A percentile compares a stretch with the other conserved stretches of the same genome.
phyloP scores from a whole-genome alignment of 2,329 filamentous ascomycete species.

The Nannizzia gypsea region DNA sequence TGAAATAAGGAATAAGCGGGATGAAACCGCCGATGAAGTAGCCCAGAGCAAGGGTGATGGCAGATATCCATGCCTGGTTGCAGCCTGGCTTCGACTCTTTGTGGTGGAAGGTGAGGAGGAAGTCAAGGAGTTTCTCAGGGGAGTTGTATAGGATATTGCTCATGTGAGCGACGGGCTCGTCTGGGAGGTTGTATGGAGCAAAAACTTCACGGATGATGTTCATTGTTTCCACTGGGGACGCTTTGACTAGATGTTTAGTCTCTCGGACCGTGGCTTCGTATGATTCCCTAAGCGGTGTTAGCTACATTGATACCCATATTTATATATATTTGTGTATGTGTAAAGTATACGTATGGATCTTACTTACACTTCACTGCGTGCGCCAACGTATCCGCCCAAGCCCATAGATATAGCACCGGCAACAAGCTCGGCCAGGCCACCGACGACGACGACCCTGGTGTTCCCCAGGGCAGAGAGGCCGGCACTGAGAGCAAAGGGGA shows the following conservation, averaged over 20 bases:
- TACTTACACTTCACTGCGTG: slow-evolving; percentile 40
- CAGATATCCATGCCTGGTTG: slow-evolving; percentile 41
- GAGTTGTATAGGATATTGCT: slow-evolving; percentile 28
- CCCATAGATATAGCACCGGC: slow-evolving; percentile 35
- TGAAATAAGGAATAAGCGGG: slow-evolving; percentile 60
- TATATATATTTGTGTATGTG: not conserved
- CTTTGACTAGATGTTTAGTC: slow-evolving; percentile 30
- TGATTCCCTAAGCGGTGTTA: slow-evolving; percentile 25
- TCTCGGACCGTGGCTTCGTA: slow-evolving; percentile 37
- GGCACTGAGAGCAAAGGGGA: slow-evolving; percentile 34
- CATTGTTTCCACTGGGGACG: slow-evolving; percentile 27
- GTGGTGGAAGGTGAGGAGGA: slow-evolving; percentile 40
- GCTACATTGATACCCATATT: not conserved
- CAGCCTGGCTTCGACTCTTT: slow-evolving; percentile 34
- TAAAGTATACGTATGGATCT: not conserved
- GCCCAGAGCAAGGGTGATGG: slow-evolving; percentile 53
- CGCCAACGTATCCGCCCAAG: slow-evolving; percentile 34
- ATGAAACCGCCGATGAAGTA: slow-evolving; percentile 61
- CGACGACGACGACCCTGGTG: slow-evolving; percentile 30
- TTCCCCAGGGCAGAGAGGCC: slow-evolving; percentile 31
- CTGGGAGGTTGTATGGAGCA: slow-evolving; percentile 30
- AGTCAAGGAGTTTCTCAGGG: slow-evolving; percentile 32
- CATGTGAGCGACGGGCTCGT: slow-evolving; percentile 26
- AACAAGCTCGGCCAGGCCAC: slow-evolving; percentile 31
- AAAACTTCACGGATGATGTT: slow-evolving; percentile 34